Conservation (phyloP, 352 stramenopile species). For the Phytophthora foliorum region DNA sequence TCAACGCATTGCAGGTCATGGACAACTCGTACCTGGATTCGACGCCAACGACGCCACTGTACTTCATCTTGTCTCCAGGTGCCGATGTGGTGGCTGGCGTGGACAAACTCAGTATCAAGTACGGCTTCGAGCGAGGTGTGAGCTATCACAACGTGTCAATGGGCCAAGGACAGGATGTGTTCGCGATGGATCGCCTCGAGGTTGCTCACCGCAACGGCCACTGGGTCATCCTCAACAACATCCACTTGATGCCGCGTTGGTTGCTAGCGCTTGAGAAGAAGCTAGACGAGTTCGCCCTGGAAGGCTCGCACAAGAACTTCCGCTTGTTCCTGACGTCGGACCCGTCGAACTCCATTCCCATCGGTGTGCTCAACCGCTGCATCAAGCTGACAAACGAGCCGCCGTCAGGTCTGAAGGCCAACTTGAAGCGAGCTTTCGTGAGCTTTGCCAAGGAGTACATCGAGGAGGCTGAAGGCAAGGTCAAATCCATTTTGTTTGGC, state of each 20-base stretch:
- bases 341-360: conserved; percentile 94
- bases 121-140: conserved; percentile 96
- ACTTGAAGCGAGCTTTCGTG: conserved; percentile 97
- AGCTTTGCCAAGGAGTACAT: conserved; percentile 97
- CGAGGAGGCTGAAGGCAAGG: conserved; percentile 96
- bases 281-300: conserved; percentile 95
- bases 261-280: conserved; percentile 97
- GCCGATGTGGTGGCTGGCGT: conserved; percentile 97
- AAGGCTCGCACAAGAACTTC: conserved; percentile 96
- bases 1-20: conserved; percentile 97
- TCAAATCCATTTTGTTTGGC: conserved; percentile 97
- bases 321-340: conserved; percentile 96
- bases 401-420: conserved; percentile 95
- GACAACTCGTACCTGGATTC: conserved; percentile 96
- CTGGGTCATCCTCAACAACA: conserved; percentile 99
- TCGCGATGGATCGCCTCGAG: conserved; percentile 96
- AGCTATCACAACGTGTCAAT: conserved; percentile 99
- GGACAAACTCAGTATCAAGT: conserved; percentile 95
- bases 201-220: conserved; percentile 96
- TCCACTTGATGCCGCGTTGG: conserved; percentile 98
- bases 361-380: conserved; percentile 96
- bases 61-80: conserved; percentile 97
- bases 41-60: conserved; percentile 95
- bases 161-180: conserved; percentile 97
- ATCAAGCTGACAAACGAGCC: conserved; percentile 98